Evolutionary conservation across 306 rosid species (phyloP).

Genomic region (Cicer arietinum): DNA sequence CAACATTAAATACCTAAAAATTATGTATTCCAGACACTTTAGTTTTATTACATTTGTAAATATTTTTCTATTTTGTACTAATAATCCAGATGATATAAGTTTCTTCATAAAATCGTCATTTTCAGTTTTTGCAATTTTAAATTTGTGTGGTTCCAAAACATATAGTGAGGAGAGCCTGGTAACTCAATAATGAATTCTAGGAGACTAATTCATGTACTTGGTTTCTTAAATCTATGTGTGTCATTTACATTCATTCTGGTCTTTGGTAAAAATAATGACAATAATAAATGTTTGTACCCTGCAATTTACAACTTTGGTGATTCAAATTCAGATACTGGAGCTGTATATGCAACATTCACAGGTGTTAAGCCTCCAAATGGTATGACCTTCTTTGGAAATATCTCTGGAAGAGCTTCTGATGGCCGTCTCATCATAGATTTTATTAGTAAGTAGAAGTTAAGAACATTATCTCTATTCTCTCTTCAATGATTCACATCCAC

Average conservation of each 20-base stretch:
- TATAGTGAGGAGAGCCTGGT: neutral
- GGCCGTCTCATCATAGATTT: slow-evolving; percentile 85
- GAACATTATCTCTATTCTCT: neutral
- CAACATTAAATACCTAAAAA: too few species aligned
- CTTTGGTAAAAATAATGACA: neutral
- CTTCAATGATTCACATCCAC: neutral
- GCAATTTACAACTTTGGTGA: slow-evolving; percentile 90
- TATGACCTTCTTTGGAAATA: slow-evolving; percentile 70
- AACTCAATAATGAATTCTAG: slow-evolving; percentile 29
- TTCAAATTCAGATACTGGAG: slow-evolving; percentile 93
- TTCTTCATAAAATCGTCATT: too few species aligned
- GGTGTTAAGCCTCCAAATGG: slow-evolving; percentile 72
- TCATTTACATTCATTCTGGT: slow-evolving; percentile 22
- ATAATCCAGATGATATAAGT: too few species aligned
- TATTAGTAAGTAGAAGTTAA: slow-evolving; percentile 48
- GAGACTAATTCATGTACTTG: slow-evolving; percentile 21
- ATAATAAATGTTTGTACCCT: slow-evolving; percentile 40
- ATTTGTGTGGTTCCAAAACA: too few species aligned
- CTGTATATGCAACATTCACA: slow-evolving; percentile 61
- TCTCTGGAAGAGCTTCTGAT: slow-evolving; percentile 75
- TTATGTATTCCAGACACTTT: too few species aligned
- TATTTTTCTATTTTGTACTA: too few species aligned
- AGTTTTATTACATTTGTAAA: too few species aligned
- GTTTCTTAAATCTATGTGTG: slow-evolving; percentile 34
- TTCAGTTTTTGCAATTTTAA: too few species aligned